Base-by-base conservation (phyloP, 1,284 basidiomycete species). In the Ustilago crameri region DNA sequence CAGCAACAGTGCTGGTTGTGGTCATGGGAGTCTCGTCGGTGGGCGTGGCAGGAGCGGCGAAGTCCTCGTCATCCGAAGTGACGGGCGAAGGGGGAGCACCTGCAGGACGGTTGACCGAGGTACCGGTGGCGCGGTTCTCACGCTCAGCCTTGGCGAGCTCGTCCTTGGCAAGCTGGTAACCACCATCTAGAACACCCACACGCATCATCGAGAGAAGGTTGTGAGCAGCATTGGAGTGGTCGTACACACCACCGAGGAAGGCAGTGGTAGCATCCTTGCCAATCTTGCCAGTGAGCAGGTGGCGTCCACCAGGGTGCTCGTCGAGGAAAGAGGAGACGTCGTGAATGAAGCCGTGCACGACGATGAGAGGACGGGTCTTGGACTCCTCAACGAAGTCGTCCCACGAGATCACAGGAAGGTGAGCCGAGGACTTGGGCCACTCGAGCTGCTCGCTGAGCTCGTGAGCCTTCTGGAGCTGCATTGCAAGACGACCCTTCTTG, bases 371-470 rank as follows among this genome's bases (percentile, higher is more conserved):
- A 34, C 78, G 74, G 18, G 69, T 76, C 80, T 82, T 82, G 48
- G 78, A 68, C 62, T 82, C 75, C 42, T 75, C 76, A 26, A 73
- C 70, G 57, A 76, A 81, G 57, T 81, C 81, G 55, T 81, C 80
- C 81, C 81, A 82, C 17, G 78, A 78, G 53, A 82, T 69, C 56
- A 82, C 75, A 40, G 81, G 81, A n/a, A 82, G 77, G 49, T 81
- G 62, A 20, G 75, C 58, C 40, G 72, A 68, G 9, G 68, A 64
- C 65, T 78, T 81, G 60, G 80, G 74, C 69, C 69, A 81, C 55
- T 68, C 45, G 52, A 82, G 74, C 47, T 71, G 49, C 41, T 66
- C 42, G 34, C 72, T 51, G 23, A 61, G 44, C 30, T 76, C 63
- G 72, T 80, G 74, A 12, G 75, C 62, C 49, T 74, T 64, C 51